Evolutionary conservation across 179 eudicot genomes (phyloP).

Genomic region (Amaranthus tricolor): DNA sequence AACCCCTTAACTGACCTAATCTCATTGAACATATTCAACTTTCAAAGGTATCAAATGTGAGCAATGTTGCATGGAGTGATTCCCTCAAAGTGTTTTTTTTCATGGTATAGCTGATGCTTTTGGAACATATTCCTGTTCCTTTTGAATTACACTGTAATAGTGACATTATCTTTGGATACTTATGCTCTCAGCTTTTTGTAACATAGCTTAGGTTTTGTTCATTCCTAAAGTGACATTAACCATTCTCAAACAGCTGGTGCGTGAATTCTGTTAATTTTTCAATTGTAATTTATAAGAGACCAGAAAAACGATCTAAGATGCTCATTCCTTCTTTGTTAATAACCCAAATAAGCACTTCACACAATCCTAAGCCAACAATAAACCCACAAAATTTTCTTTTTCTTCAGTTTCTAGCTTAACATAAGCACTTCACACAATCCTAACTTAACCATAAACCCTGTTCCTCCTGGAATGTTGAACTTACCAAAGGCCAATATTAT

Average conservation of each 20-base stretch:
- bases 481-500: slow-evolving; percentile 42
- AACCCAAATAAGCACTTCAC: not conserved
- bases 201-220: not conserved
- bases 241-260: not conserved
- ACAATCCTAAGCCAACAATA: no score
- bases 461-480: slow-evolving; percentile 48
- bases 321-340: not conserved
- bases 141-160: no score
- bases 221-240: slow-evolving; percentile 7
- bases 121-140: slow-evolving; percentile 11
- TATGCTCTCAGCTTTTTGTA: not conserved
- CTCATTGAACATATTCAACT: no score
- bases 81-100: slow-evolving; percentile 7
- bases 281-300: not conserved
- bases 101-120: not conserved
- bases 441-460: no score
- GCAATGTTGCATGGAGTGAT: not conserved
- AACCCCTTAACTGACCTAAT: no score
- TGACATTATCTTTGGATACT: not conserved
- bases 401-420: no score
- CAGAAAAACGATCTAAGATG: not conserved
- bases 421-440: no score
- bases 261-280: not conserved
- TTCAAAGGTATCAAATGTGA: not conserved
- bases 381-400: no score